These are phyloP conservation scores for Mycena kentingensis DNA, from an alignment of 768 basidiomycete species.

Conservation along the genomic window DNA sequence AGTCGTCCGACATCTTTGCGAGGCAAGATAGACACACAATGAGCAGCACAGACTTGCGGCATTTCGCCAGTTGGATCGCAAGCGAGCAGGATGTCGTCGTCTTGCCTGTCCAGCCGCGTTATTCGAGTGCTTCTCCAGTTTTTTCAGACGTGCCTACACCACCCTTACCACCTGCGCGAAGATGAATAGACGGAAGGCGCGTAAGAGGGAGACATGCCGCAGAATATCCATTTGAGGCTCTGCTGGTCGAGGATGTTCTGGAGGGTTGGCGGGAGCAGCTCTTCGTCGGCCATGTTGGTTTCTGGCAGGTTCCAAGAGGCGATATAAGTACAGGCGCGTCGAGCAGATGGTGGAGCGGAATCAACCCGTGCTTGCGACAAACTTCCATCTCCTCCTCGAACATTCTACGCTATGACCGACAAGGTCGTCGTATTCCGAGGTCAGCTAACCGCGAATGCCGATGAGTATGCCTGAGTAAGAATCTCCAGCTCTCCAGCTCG, in stretches of 20 bases:
- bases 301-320: not conserved
- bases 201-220: conserved; percentile 59
- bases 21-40: conserved; percentile 62
- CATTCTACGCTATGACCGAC: conserved; percentile 33
- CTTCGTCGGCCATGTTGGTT: conserved; percentile 51
- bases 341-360: not conserved
- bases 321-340: not conserved
- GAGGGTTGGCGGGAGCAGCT: conserved; percentile 78
- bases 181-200: conserved; percentile 7
- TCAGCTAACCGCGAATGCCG: conserved; percentile 21
- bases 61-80: conserved; percentile 91
- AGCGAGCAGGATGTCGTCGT: conserved; percentile 97
- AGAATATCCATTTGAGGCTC: conserved; percentile 97
- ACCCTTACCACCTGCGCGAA: conserved; percentile 85
- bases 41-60: conserved; percentile 92
- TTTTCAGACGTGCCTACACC: conserved; percentile 82
- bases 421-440: conserved; percentile 41
- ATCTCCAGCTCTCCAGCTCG: conserved; percentile 70
- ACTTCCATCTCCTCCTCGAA: conserved; percentile 14
- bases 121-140: not conserved
- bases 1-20: not conserved
- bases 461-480: conserved; percentile 3
- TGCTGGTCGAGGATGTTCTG: conserved; percentile 95
- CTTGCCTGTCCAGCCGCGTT: conserved; percentile 63
- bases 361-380: conserved; percentile 3